A percentile compares a stretch with the other conserved stretches of the same genome.
Evolutionary conservation across 331 rosid genomes (phyloP).

Genomic region (Dryas integrifolia): DNA sequence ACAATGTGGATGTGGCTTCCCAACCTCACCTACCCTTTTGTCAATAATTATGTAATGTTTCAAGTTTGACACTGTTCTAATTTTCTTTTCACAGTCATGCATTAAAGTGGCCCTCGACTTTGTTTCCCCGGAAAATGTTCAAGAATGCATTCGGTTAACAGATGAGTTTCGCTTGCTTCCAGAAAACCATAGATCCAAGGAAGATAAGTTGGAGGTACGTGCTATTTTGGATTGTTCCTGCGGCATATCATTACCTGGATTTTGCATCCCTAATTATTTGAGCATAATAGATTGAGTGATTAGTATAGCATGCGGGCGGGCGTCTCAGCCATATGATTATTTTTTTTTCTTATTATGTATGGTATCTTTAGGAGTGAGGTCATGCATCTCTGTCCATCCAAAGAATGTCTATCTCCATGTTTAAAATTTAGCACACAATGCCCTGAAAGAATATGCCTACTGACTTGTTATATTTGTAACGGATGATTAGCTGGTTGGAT

Average conservation of each 20-base stretch:
- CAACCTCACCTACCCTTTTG: too few relatives aligned
- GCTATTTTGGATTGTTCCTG: slow-evolving; percentile 21
- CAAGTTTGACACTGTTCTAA: slow-evolving; percentile 24
- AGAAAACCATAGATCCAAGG: slow-evolving; percentile 51
- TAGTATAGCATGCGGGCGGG: background rate
- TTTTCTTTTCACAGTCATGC: slow-evolving; percentile 48
- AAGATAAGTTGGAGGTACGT: slow-evolving; percentile 64
- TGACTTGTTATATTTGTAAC: too few relatives aligned
- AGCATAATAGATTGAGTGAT: background rate
- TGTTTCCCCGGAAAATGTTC: slow-evolving; percentile 63
- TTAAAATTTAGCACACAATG: background rate
- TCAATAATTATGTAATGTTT: background rate
- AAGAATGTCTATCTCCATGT: background rate
- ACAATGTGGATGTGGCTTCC: too few relatives aligned
- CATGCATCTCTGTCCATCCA: background rate
- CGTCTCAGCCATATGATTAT: background rate
- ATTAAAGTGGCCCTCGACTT: slow-evolving; percentile 63
- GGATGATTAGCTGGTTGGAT: too few relatives aligned
- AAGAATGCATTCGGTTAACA: slow-evolving; percentile 52
- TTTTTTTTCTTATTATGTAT: background rate
- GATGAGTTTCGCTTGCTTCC: slow-evolving; percentile 65
- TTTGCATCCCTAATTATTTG: slow-evolving; percentile 6
- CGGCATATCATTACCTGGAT: slow-evolving; percentile 13
- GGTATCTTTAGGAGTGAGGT: background rate
- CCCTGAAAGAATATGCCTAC: too few relatives aligned